Percentiles rank a stretch among this genome's conserved stretches.
These are phyloP conservation scores for Suillus paluster DNA, from an alignment of 768 basidiomycete genomes.

Conservation along the genomic window DNA sequence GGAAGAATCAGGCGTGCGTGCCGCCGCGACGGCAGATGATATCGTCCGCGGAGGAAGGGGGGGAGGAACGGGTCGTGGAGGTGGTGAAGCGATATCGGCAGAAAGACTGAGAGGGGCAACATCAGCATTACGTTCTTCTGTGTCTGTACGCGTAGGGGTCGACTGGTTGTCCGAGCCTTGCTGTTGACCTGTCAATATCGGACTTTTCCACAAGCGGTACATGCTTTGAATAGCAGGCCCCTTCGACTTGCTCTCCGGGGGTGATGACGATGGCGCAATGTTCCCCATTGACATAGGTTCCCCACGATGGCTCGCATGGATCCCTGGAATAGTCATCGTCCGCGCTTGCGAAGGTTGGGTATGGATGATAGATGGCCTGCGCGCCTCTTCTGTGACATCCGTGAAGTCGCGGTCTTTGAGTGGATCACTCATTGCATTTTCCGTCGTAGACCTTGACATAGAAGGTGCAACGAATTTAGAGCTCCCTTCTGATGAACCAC, in stretches of 20 bases:
- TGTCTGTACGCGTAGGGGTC: constrained; percentile 14
- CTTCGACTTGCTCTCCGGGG: constrained; percentile 43
- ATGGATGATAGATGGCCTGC: constrained; percentile 57
- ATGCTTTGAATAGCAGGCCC: constrained; percentile 67
- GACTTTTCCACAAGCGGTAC: constrained; percentile 76
- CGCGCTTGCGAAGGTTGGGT: constrained; percentile 75
- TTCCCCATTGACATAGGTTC: constrained; percentile 88
- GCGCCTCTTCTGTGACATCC: constrained; percentile 31
- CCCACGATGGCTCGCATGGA: constrained; percentile 82
- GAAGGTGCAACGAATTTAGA: constrained; percentile 34
- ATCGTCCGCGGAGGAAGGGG: constrained; percentile 49
- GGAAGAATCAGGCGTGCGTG: constrained; percentile 31
- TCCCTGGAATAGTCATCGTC: constrained; percentile 87
- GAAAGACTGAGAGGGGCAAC: constrained; percentile 34
- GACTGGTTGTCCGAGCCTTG: constrained; percentile 19
- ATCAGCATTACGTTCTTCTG: constrained; percentile 31
- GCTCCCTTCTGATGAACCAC: constrained; percentile 23
- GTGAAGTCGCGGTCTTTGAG: constrained; percentile 38
- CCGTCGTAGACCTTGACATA: constrained; percentile 41
- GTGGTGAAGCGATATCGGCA: constrained; percentile 22
- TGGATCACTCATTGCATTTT: constrained; percentile 24
- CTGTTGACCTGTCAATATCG: constrained; percentile 38
- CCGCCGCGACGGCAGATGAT: constrained; percentile 31
- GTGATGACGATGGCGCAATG: constrained; percentile 52
- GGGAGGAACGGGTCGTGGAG: constrained; percentile 37